Evolutionary conservation across 2,329 filamentous ascomycete genomes (phyloP), one percentile per base, ranked within the genome.

Genomic region (Escovopsis sp.): DNA sequence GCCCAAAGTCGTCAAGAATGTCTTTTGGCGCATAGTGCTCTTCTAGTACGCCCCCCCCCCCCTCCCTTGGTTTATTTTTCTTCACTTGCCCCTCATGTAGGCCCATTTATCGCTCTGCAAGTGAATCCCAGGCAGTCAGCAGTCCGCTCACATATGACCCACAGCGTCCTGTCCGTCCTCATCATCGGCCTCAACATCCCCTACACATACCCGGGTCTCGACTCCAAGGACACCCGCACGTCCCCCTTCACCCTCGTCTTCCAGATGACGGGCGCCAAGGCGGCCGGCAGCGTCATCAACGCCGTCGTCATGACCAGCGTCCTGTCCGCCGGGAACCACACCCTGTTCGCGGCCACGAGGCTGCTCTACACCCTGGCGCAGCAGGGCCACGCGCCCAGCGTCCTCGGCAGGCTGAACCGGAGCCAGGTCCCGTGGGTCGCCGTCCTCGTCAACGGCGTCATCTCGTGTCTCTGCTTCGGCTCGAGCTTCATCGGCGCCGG

Each of bases 401-500:
- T 76, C 35, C 73, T 82, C 46, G 68, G 52, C 19, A 55, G 46
- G 38, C 44, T 64, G 15, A 64, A 60, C 44, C 48, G 47, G 2
- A 51, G 61, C 10, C 55, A 59, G 39, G 59, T 65, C 1, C 62
- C 62, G 3, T 64, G 61, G 59, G 53, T 62, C 4, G 57, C 62
- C 9, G 60, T 65, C 0, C 61, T 80, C 0, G 63, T 61, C 1
- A 78, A 75, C 0, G 68, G 70, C 1, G 50, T 69, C 0, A 71
- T 85, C 44, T 67, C 69, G 18, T 73, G 72, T 0, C 63, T 80
- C 0, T 80, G 75, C 51, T 81, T 82, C 43, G 77, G 74, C 3
- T 75, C 75, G 0, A 77, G 72, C 51, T 80, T 77, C 47, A 79
- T 81, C 42, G 75, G 76, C 0, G 76, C 77, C 0, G 77, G 77